A percentile compares a stretch with the other conserved stretches of the same genome.
Evolutionary conservation across 2,329 filamentous ascomycete species (phyloP).

Genomic region (Penicillium concentricum): DNA sequence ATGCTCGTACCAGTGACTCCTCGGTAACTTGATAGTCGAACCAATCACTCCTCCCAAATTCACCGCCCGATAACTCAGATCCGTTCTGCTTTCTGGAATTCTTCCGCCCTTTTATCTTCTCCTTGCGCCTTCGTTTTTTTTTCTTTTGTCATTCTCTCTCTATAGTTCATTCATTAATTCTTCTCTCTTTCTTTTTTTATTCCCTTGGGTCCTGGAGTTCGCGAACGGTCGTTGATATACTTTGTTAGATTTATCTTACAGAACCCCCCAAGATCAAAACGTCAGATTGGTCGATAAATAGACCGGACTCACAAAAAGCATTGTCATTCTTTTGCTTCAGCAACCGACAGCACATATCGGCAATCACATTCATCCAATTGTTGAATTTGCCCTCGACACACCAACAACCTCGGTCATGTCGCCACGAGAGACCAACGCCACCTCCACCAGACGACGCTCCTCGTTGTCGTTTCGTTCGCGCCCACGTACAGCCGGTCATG

Average conservation of each 20-base stretch:
- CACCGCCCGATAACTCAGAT: slow-evolving; percentile 25
- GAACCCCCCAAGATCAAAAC: slow-evolving; percentile 5
- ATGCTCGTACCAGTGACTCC: neutral
- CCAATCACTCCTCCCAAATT: slow-evolving; percentile 15
- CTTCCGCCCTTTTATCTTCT: slow-evolving; percentile 19
- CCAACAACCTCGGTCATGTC: slow-evolving; percentile 25
- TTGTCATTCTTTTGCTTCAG: slow-evolving; percentile 9
- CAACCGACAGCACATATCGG: neutral
- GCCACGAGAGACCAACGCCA: slow-evolving; percentile 30
- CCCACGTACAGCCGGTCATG: slow-evolving; percentile 37
- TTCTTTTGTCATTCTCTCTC: slow-evolving; percentile 11
- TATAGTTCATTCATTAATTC: slow-evolving; percentile 15
- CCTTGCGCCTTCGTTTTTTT: slow-evolving; percentile 17
- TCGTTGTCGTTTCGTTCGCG: slow-evolving; percentile 40
- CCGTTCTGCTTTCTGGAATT: slow-evolving; percentile 19
- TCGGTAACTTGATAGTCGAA: neutral
- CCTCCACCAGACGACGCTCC: slow-evolving; percentile 36
- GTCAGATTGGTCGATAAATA: slow-evolving; percentile 8
- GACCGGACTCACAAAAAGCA: slow-evolving; percentile 10
- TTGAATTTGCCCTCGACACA: slow-evolving; percentile 11
- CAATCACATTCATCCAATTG: slow-evolving; percentile 5
- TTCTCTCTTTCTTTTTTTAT: slow-evolving; percentile 7
- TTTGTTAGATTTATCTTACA: slow-evolving; percentile 12
- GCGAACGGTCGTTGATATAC: slow-evolving; percentile 7
- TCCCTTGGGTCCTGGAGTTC: slow-evolving; percentile 13